Percentiles rank a stretch among this genome's conserved stretches.
phyloP scores from a whole-genome alignment of 306 rosid species.

The Senna tora region DNA sequence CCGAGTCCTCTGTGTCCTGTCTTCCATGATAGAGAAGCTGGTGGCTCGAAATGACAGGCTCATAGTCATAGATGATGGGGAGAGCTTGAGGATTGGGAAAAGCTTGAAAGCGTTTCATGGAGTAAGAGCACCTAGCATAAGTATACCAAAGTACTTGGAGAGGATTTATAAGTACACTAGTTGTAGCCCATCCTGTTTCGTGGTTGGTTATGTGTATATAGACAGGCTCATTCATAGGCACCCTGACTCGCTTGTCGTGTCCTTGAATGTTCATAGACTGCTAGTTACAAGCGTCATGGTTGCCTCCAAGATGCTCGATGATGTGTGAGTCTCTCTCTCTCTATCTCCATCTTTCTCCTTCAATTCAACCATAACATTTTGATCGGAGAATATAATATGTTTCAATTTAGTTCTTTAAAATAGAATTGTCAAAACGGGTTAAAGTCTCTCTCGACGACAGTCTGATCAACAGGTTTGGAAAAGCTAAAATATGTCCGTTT shows the following conservation, averaged over 20 bases:
- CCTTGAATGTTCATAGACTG: conserved; percentile 84
- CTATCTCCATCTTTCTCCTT: conserved; percentile 1
- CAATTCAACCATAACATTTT: not conserved
- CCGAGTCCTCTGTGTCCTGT: conserved; percentile 66
- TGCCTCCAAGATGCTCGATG: conserved; percentile 96
- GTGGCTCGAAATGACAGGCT: conserved; percentile 71
- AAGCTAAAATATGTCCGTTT: too few species aligned
- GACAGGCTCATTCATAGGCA: conserved; percentile 77
- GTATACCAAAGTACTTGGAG: conserved; percentile 89
- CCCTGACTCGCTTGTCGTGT: conserved; percentile 80
- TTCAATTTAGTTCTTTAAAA: too few species aligned
- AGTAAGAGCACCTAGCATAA: conserved; percentile 78
- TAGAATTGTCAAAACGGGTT: too few species aligned
- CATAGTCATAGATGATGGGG: conserved; percentile 45
- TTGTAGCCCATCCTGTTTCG: conserved; percentile 95
- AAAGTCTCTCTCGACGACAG: too few species aligned
- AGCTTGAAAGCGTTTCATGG: conserved; percentile 78
- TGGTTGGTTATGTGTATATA: conserved; percentile 84
- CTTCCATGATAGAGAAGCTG: conserved; percentile 68
- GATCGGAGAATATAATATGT: too few species aligned
- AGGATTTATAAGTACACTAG: conserved; percentile 85
- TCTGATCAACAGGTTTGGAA: too few species aligned
- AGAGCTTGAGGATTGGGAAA: conserved; percentile 47
- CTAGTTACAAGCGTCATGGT: conserved; percentile 79
- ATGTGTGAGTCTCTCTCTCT: conserved; percentile 69